These are phyloP conservation scores for Xerocomus amazonicus DNA, from an alignment of 1,284 basidiomycete species.

Conservation along the genomic window DNA sequence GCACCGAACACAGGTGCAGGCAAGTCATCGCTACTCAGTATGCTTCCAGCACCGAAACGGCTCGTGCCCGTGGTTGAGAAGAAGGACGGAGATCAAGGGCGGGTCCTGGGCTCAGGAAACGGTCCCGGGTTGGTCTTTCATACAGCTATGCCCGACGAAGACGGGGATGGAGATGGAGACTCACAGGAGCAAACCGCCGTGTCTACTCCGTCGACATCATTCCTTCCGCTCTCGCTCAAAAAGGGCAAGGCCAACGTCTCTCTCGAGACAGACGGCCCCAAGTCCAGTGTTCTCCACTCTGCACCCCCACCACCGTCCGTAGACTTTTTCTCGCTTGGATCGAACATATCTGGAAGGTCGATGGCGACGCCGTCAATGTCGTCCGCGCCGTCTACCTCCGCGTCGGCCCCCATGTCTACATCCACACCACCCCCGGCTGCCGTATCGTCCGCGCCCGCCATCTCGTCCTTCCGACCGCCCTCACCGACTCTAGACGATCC, in stretches of 20 bases:
- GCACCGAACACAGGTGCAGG: slow-evolving; percentile 48
- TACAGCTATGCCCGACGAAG: slow-evolving; percentile 16
- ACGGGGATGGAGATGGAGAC: background rate
- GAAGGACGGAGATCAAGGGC: slow-evolving; percentile 30
- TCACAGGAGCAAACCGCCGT: background rate
- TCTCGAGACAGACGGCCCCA: slow-evolving; percentile 47
- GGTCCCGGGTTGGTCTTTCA: slow-evolving; percentile 61
- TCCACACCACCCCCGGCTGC: slow-evolving; percentile 12
- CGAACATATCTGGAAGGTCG: slow-evolving; percentile 16
- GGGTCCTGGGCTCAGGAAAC: slow-evolving; percentile 62
- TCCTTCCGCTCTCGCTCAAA: slow-evolving; percentile 55
- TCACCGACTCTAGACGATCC: slow-evolving; percentile 71
- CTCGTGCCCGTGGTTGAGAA: slow-evolving; percentile 32
- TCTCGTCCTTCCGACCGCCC: slow-evolving; percentile 72
- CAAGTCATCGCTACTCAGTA: slow-evolving; percentile 60
- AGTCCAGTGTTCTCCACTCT: no score
- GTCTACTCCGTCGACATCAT: slow-evolving; percentile 33
- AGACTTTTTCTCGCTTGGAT: slow-evolving; percentile 68
- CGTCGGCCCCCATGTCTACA: background rate
- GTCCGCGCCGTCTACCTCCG: background rate
- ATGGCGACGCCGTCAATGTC: slow-evolving; percentile 10
- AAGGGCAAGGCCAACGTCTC: slow-evolving; percentile 62
- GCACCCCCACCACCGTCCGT: slow-evolving; percentile 35
- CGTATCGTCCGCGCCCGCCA: slow-evolving; percentile 63
- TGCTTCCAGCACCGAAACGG: slow-evolving; percentile 74